These are phyloP conservation scores for Rhynchosporium graminicola DNA, from an alignment of 2,329 filamentous ascomycete species.

Conservation along the genomic window DNA sequence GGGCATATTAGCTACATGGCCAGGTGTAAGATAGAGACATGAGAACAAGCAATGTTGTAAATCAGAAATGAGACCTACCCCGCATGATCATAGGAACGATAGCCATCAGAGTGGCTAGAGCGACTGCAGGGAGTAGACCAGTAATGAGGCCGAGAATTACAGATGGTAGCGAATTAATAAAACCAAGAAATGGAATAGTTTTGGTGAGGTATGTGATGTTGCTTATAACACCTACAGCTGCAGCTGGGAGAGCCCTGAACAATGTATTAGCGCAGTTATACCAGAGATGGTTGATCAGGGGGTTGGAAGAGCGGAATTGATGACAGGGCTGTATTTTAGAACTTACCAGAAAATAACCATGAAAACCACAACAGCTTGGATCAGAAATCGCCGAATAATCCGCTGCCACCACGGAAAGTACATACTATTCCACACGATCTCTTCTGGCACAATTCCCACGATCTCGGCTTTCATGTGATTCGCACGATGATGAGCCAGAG, in stretches of 20 bases:
- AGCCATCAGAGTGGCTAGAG: slow-evolving; percentile 61
- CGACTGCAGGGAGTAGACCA: slow-evolving; percentile 60
- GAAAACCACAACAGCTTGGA: slow-evolving; percentile 54
- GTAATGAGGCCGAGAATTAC: slow-evolving; percentile 61
- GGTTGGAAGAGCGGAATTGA: not conserved
- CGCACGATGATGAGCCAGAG: slow-evolving; percentile 62
- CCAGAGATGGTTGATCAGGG: too few relatives aligned
- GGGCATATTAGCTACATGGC: slow-evolving; percentile 16
- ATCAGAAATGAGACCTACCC: slow-evolving; percentile 43
- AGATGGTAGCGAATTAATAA: slow-evolving; percentile 57
- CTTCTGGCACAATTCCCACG: slow-evolving; percentile 60
- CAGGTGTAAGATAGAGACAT: not conserved
- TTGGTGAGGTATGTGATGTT: slow-evolving; percentile 59
- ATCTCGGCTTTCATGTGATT: slow-evolving; percentile 65
- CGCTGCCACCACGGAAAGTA: slow-evolving; percentile 63
- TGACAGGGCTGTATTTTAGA: not conserved
- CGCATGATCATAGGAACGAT: slow-evolving; percentile 61
- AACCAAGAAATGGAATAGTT: slow-evolving; percentile 55
- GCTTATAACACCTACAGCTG: slow-evolving; percentile 62
- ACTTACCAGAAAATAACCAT: slow-evolving; percentile 63
- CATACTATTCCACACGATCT: slow-evolving; percentile 68
- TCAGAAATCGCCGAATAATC: slow-evolving; percentile 54
- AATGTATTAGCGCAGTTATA: not conserved
- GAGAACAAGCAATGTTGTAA: not conserved
- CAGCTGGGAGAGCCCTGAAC: slow-evolving; percentile 58